These are phyloP conservation scores for Aplosporella prunicola DNA, from an alignment of 2,329 filamentous ascomycete genomes.

Conservation along the genomic window DNA sequence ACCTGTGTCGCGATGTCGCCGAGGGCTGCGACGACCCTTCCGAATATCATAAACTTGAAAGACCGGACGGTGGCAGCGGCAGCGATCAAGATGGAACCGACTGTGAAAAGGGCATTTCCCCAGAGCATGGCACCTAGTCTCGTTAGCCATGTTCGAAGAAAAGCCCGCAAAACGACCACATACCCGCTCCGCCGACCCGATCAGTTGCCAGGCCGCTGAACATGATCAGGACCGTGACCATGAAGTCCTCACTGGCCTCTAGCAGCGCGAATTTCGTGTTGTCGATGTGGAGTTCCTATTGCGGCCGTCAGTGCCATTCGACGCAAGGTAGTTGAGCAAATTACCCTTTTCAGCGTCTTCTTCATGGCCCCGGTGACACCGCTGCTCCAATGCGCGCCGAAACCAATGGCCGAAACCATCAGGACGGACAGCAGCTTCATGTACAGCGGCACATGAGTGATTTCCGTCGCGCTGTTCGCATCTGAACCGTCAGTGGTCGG, in stretches of 20 bases:
- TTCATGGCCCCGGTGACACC: slow-evolving; percentile 54
- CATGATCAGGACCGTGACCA: slow-evolving; percentile 49
- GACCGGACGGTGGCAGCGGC: slow-evolving; percentile 47
- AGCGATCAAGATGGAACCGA: slow-evolving; percentile 51
- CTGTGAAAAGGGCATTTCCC: slow-evolving; percentile 51
- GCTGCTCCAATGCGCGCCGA: slow-evolving; percentile 51
- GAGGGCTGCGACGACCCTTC: slow-evolving; percentile 45
- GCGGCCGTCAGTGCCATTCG: background rate
- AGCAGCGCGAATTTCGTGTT: slow-evolving; percentile 52
- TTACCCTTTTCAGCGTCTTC: slow-evolving; percentile 48
- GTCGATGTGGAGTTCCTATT: slow-evolving; percentile 44
- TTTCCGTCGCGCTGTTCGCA: no score
- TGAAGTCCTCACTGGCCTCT: slow-evolving; percentile 53
- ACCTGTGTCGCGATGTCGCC: slow-evolving; percentile 57
- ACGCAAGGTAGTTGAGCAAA: no score
- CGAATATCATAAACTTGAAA: slow-evolving; percentile 53
- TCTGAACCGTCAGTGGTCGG: background rate
- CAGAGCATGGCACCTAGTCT: slow-evolving; percentile 44
- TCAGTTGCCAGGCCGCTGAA: slow-evolving; percentile 49
- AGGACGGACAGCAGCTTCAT: slow-evolving; percentile 31
- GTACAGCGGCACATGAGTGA: slow-evolving; percentile 1
- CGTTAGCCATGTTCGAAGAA: no score
- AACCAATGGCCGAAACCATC: slow-evolving; percentile 46
- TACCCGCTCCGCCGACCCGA: slow-evolving; percentile 46
- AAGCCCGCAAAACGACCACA: no score